Evolutionary conservation across 768 basidiomycete species (phyloP).

Genomic region (Grammothele lineata): DNA sequence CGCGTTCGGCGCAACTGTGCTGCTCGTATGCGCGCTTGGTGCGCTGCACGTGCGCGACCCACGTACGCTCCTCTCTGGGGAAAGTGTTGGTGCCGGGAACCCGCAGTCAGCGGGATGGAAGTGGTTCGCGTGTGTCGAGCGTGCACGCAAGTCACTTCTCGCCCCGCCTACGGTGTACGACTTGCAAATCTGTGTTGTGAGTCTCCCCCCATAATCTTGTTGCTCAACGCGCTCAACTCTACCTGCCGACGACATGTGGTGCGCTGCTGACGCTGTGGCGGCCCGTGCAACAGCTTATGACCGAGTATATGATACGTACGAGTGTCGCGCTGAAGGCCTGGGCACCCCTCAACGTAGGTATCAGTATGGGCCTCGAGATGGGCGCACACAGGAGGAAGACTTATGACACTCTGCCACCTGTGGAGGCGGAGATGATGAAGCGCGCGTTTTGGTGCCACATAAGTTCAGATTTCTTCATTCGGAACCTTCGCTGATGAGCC

Average conservation of each 20-base stretch:
- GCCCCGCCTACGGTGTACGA: constrained; percentile 55
- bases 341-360: constrained; percentile 37
- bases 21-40: constrained; percentile 71
- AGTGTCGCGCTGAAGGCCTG: constrained; percentile 63
- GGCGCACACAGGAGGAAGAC: constrained; percentile 41
- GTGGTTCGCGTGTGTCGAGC: constrained; percentile 53
- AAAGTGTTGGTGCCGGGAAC: background rate
- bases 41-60: constrained; percentile 44
- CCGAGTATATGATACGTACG: constrained; percentile 52
- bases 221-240: background rate
- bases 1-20: constrained; percentile 53
- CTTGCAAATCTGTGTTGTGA: constrained; percentile 56
- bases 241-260: background rate
- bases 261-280: no score
- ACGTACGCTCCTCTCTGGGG: constrained; percentile 22
- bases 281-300: constrained; percentile 41
- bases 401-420: constrained; percentile 27
- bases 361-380: constrained; percentile 39
- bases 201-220: constrained; percentile 18
- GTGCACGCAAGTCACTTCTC: constrained; percentile 46
- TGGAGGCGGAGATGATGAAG: constrained; percentile 61
- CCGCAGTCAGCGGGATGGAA: constrained; percentile 52
- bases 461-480: constrained; percentile 5
- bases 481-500: background rate
- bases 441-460: constrained; percentile 41